Conservation (phyloP, 2,329 filamentous ascomycete genomes). For the Colletotrichum zoysiae region DNA sequence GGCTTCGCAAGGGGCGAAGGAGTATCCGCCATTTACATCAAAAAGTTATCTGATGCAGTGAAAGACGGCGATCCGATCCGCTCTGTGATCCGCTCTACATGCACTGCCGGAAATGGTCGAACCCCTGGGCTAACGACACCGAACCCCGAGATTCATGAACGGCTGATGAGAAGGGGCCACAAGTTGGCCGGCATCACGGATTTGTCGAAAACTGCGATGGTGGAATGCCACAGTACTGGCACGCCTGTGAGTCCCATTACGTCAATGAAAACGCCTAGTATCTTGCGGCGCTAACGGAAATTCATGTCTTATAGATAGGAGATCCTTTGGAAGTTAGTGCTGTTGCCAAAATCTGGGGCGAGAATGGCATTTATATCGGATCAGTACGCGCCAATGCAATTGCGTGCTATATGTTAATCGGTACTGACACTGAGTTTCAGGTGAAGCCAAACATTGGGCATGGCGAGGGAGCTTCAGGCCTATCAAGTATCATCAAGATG, state of each 20-base stretch:
- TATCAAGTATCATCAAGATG: conserved; percentile 58
- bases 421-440: conserved; percentile 10
- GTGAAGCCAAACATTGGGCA: conserved; percentile 60
- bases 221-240: conserved; percentile 57
- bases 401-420: not conserved
- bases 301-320: conserved; percentile 51
- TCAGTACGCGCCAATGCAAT: conserved; percentile 27
- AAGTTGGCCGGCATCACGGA: conserved; percentile 46
- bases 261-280: not conserved
- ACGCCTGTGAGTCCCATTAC: conserved; percentile 53
- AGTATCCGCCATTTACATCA: conserved; percentile 58
- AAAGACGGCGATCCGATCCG: conserved; percentile 59
- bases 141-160: conserved; percentile 49
- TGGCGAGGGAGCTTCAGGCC: conserved; percentile 57
- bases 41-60: conserved; percentile 60
- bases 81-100: conserved; percentile 54
- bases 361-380: conserved; percentile 47
- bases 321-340: conserved; percentile 60
- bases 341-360: conserved; percentile 49
- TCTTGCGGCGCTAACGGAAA: not conserved
- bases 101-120: conserved; percentile 57
- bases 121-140: conserved; percentile 57
- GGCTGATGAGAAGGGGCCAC: conserved; percentile 55
- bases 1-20: conserved; percentile 67
- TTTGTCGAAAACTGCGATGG: conserved; percentile 47